Percentiles rank a stretch among this genome's conserved stretches.
Conservation (phyloP, 2,329 filamentous ascomycete species). For the Davidsoniella virescens region DNA sequence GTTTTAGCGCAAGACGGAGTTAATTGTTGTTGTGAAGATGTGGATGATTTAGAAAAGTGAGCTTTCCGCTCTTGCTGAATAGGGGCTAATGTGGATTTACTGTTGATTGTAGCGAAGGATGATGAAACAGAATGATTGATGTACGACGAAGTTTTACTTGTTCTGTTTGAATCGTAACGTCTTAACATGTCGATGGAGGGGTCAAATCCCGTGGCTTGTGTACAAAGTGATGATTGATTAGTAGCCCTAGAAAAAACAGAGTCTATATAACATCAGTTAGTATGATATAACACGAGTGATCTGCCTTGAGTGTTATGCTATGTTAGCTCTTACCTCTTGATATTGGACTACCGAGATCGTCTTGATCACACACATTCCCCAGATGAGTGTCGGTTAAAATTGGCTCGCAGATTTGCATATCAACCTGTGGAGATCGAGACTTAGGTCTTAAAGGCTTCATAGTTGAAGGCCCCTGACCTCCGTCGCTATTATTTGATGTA, state of each 20-base stretch:
- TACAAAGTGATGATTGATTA: constrained; percentile 5
- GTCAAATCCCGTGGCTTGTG: constrained; percentile 9
- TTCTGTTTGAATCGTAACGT: constrained; percentile 1
- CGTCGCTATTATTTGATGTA: constrained; percentile 5
- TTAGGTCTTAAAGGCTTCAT: constrained; percentile 1
- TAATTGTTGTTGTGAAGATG: background rate
- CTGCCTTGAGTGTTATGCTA: background rate
- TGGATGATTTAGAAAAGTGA: background rate
- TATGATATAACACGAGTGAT: background rate
- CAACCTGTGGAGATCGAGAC: background rate
- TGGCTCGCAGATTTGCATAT: background rate
- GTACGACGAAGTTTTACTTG: constrained; percentile 18
- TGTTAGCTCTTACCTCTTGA: background rate
- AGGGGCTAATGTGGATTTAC: constrained; percentile 23
- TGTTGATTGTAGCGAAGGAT: constrained; percentile 27
- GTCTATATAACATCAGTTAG: constrained; percentile 3
- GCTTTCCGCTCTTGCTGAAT: constrained; percentile 12
- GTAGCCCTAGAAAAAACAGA: constrained; percentile 9
- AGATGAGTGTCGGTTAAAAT: background rate
- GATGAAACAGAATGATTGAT: constrained; percentile 26
- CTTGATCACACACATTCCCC: background rate
- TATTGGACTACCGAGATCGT: constrained; percentile 5
- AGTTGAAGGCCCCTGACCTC: constrained; percentile 3
- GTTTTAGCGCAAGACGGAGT: background rate
- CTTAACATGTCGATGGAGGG: background rate